Evolutionary conservation across 1,284 basidiomycete species (phyloP), one percentile per base, ranked within the genome.

Genomic region (Ceratobasidium sp.): DNA sequence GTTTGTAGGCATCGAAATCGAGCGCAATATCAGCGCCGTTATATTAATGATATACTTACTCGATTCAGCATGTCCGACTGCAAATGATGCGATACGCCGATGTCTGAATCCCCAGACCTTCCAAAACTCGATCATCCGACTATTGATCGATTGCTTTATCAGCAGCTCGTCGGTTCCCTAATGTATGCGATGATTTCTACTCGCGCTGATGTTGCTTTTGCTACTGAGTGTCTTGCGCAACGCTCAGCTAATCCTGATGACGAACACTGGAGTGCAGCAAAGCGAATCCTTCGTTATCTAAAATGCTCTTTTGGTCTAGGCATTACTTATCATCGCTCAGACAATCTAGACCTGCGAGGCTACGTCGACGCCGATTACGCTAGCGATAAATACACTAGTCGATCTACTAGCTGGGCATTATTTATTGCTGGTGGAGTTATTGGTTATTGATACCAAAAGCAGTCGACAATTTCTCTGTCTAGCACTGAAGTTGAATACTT

Each of bases 401-500:
- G 30, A 3, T 64, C 61, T 8, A 64, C 61, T 23, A 45, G 61
- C 26, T 46, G 61, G 61, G 39, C 26, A 14, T 64, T 64, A 14
- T 9, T 16, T 18, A 14, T 50, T 3, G 61, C 45, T 23, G 61
- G 61, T 21, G 59, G 36, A 6, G 8, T 39, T 6, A 39, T 53
- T 12, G 52, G 26, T 53, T 64, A 45, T 21, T 64, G 45, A 3
- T 64, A 78, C 0, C 77, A 79, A 23, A 75, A 78, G 16, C 82
- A 83, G 71, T 12, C 71, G 0, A 77, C 76, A 0, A 76, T 80
- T 0, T 76, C 80, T 0, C 55, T 75, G 2, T 83, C 82, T 1
- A 79, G 80, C 1, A 76, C 77, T 0, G 80, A 82, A 61, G 78
- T 82, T 0, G 81, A 83, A 73, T 83, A 82, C 64, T 78, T 82